phyloP scores from a whole-genome alignment of 352 stramenopile genomes.

The Globisporangium apiculatum region DNA sequence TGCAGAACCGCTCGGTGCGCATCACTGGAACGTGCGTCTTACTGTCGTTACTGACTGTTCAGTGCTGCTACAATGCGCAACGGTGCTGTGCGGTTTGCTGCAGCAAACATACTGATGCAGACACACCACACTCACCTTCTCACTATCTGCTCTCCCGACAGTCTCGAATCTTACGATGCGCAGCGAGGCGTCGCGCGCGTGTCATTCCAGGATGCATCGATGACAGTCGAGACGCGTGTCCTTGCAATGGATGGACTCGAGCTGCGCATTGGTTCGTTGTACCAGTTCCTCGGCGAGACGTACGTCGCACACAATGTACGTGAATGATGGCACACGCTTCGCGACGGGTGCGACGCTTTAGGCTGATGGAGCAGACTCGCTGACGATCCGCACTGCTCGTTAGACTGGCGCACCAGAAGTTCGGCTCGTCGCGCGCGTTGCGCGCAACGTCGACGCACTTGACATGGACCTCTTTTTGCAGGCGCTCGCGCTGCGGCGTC shows the following conservation, averaged over 20 bases:
- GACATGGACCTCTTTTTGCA: slow-evolving; percentile 78
- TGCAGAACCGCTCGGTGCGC: slow-evolving; percentile 73
- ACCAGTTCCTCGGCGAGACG: slow-evolving; percentile 80
- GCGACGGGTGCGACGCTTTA: not conserved
- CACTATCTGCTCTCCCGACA: slow-evolving; percentile 6
- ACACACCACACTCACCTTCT: not conserved
- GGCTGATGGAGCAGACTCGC: not conserved
- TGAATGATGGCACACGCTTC: too few species aligned
- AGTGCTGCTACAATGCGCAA: too few species aligned
- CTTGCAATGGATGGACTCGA: slow-evolving; percentile 42
- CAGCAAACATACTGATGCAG: not conserved
- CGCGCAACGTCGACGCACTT: slow-evolving; percentile 71
- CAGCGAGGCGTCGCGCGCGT: slow-evolving; percentile 31
- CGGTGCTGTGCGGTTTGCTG: too few species aligned
- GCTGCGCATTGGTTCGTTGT: slow-evolving; percentile 67
- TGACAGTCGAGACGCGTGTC: slow-evolving; percentile 65
- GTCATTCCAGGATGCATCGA: slow-evolving; percentile 55
- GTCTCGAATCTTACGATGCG: slow-evolving; percentile 61
- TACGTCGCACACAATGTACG: slow-evolving; percentile 19
- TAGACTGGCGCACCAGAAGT: slow-evolving; percentile 26
- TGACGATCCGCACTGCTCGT: not conserved
- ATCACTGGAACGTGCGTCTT: slow-evolving; percentile 47
- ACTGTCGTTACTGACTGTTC: too few species aligned
- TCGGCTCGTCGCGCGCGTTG: slow-evolving; percentile 58
- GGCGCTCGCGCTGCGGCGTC: slow-evolving; percentile 53